A percentile compares a stretch with the other conserved stretches of the same genome.
phyloP scores from a whole-genome alignment of 768 basidiomycete genomes.

The Pleurotus salmoneostramineus region DNA sequence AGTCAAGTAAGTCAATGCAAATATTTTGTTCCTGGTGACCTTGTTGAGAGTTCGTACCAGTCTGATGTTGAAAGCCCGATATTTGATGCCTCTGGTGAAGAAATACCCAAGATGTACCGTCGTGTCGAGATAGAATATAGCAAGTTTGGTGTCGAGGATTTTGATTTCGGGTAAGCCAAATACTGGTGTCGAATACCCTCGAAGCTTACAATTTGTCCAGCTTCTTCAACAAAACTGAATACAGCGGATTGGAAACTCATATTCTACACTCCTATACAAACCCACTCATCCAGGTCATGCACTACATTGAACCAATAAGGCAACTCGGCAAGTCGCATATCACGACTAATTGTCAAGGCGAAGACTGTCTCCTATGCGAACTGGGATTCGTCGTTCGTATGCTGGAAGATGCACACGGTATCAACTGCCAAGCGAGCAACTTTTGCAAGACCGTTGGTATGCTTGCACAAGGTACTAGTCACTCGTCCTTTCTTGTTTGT shows the following conservation, averaged over 20 bases:
- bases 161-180: slow-evolving; percentile 83
- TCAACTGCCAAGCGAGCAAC: slow-evolving; percentile 95
- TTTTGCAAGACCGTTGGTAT: slow-evolving; percentile 93
- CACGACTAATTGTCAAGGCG: slow-evolving; percentile 79
- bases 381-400: slow-evolving; percentile 92
- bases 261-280: slow-evolving; percentile 98
- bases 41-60: slow-evolving; percentile 21
- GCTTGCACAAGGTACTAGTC: slow-evolving; percentile 70
- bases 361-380: slow-evolving; percentile 94
- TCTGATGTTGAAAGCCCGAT: slow-evolving; percentile 49
- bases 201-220: slow-evolving; percentile 30
- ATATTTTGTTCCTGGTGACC: not conserved
- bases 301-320: slow-evolving; percentile 77
- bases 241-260: slow-evolving; percentile 93
- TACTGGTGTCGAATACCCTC: not conserved
- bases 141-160: slow-evolving; percentile 98
- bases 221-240: slow-evolving; percentile 90
- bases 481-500: slow-evolving; percentile 1
- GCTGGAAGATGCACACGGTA: slow-evolving; percentile 92
- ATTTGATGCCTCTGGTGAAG: slow-evolving; percentile 48
- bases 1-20: slow-evolving; percentile 35
- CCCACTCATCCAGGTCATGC: slow-evolving; percentile 82
- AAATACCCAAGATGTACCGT: slow-evolving; percentile 79
- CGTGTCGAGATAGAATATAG: slow-evolving; percentile 98
- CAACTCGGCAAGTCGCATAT: slow-evolving; percentile 88